Percentiles rank a stretch among this genome's conserved stretches.
Conservation (phyloP, 169 alveolate genomes). For the Plasmodium vivax region DNA sequence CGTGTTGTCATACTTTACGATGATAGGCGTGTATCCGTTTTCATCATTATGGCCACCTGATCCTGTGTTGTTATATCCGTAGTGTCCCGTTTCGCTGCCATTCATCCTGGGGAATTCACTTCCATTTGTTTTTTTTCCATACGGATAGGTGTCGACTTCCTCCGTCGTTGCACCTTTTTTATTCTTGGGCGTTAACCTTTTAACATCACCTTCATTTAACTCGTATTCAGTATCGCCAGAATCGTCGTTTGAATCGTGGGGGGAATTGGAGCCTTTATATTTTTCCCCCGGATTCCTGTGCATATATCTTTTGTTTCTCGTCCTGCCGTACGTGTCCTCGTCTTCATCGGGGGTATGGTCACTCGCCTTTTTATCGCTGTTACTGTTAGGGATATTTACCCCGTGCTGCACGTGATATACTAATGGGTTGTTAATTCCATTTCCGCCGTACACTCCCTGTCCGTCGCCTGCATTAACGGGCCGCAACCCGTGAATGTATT, state of each 20-base stretch:
- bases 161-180: not conserved
- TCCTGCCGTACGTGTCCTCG: not conserved
- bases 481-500: not conserved
- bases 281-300: not conserved
- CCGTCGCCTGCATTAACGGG: slow-evolving; percentile 14
- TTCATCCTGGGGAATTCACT: not conserved
- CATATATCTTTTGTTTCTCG: slow-evolving; percentile 5
- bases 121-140: not conserved
- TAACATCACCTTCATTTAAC: not conserved
- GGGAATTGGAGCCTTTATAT: not conserved
- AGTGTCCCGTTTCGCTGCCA: not conserved
- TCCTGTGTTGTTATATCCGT: not conserved
- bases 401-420: slow-evolving; percentile 28
- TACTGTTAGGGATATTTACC: not conserved
- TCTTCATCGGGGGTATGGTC: not conserved
- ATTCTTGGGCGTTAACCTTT: not conserved
- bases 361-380: not conserved
- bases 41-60: not conserved
- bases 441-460: not conserved
- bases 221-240: slow-evolving; percentile 16
- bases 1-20: not conserved
- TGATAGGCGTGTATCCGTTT: not conserved
- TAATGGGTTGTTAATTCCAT: not conserved
- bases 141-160: not conserved
- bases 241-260: not conserved